A percentile compares a stretch with the other conserved stretches of the same genome.
Evolutionary conservation across 768 basidiomycete genomes (phyloP).

Genomic region (Leccinum aurantiacum): DNA sequence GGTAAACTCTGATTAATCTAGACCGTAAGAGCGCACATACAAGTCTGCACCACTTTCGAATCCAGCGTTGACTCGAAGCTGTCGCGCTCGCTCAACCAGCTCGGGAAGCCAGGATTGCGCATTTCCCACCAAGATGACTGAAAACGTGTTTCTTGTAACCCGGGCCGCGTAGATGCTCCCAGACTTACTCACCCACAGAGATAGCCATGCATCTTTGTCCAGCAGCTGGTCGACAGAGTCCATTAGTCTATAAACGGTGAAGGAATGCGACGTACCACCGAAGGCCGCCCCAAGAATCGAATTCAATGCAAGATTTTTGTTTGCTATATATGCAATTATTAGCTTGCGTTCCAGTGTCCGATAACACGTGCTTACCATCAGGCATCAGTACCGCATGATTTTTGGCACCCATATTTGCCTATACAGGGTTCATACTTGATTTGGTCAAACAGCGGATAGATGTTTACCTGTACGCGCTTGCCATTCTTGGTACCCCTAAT

Average conservation of each 20-base stretch:
- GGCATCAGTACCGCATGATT: constrained; percentile 94
- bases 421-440: constrained; percentile 1
- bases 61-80: constrained; percentile 83
- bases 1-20: background rate
- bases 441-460: background rate
- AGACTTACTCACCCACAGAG: constrained; percentile 67
- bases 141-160: constrained; percentile 1
- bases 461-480: constrained; percentile 76
- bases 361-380: constrained; percentile 58
- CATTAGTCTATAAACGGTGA: constrained; percentile 23
- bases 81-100: constrained; percentile 75
- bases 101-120: constrained; percentile 82
- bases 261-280: constrained; percentile 53
- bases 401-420: constrained; percentile 92
- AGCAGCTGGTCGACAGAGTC: constrained; percentile 57
- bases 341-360: background rate
- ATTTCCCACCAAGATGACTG: constrained; percentile 81
- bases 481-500: constrained; percentile 77
- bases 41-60: constrained; percentile 87
- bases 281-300: constrained; percentile 93
- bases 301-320: constrained; percentile 89
- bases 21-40: constrained; percentile 37
- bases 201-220: constrained; percentile 98
- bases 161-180: background rate
- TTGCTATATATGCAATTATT: constrained; percentile 49